Evolutionary conservation across 208 protist species (phyloP).

Genomic region (Acanthamoeba lenticulata): DNA sequence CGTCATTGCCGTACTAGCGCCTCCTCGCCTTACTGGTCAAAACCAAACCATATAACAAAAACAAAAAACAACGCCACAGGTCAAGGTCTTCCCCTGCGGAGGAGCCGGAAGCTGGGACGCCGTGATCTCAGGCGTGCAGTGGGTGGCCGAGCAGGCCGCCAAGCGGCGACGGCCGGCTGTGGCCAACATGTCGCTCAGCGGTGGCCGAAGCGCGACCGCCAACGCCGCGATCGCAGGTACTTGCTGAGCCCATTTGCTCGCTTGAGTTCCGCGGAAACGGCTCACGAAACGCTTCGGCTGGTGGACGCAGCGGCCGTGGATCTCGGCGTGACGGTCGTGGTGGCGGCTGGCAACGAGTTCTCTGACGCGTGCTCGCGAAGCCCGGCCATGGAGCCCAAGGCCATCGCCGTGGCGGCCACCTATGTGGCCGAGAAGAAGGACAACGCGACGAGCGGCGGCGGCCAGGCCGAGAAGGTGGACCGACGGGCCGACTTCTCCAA

Average conservation of each 20-base stretch:
- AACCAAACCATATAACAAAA: too few relatives aligned
- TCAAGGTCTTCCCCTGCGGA: slow-evolving; percentile 66
- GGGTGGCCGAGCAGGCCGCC: slow-evolving; percentile 35
- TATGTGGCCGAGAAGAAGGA: background rate
- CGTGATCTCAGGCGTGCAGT: slow-evolving; percentile 70
- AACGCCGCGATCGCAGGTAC: slow-evolving; percentile 61
- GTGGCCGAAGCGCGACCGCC: slow-evolving; percentile 28
- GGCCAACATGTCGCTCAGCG: slow-evolving; percentile 73
- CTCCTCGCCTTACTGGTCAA: too few relatives aligned
- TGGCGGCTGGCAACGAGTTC: slow-evolving; percentile 70
- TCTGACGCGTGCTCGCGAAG: slow-evolving; percentile 18
- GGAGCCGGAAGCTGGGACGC: slow-evolving; percentile 11
- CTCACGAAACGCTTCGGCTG: too few relatives aligned
- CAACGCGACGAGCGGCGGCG: background rate
- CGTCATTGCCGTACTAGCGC: slow-evolving; percentile 25
- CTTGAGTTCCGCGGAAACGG: background rate
- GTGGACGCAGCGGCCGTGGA: slow-evolving; percentile 2
- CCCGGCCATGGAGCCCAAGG: slow-evolving; percentile 16
- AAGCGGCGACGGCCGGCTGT: background rate
- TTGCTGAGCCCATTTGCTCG: background rate
- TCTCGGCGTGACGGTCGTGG: slow-evolving; percentile 47
- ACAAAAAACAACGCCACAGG: too few relatives aligned
- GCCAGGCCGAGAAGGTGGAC: background rate
- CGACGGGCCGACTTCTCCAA: slow-evolving; percentile 66
- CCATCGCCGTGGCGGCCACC: slow-evolving; percentile 67